These are phyloP conservation scores for Yamadazyma kanchanaburiensis DNA, from an alignment of 1,139 yeast species.

Conservation along the genomic window DNA sequence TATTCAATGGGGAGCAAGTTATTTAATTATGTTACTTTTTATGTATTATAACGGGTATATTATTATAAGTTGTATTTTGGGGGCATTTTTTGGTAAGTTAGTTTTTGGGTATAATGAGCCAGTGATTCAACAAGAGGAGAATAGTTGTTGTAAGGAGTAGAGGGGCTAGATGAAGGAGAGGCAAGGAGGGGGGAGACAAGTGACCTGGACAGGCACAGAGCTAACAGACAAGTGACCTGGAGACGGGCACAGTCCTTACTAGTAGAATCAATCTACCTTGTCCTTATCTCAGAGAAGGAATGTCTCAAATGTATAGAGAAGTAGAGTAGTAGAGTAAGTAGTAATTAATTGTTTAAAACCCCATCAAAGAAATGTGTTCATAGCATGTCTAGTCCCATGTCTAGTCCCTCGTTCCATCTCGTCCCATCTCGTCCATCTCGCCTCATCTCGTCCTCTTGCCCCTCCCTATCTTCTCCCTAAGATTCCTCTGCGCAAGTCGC, in stretches of 20 bases:
- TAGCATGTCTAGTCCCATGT: background rate
- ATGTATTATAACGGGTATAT: constrained; percentile 74
- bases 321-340: too few species aligned
- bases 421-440: background rate
- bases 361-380: too few species aligned
- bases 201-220: too few species aligned
- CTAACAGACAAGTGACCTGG: too few species aligned
- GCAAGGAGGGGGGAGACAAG: too few species aligned
- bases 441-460: background rate
- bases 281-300: too few species aligned
- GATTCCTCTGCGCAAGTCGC: constrained; percentile 1
- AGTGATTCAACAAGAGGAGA: constrained; percentile 20
- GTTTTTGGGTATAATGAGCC: constrained; percentile 46
- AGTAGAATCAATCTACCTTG: too few species aligned
- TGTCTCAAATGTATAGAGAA: too few species aligned
- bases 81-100: constrained; percentile 58
- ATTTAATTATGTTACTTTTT: constrained; percentile 64
- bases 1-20: constrained; percentile 60
- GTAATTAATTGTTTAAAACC: too few species aligned
- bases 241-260: too few species aligned
- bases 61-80: constrained; percentile 58
- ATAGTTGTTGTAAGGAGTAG: constrained; percentile 15
- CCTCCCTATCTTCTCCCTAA: background rate
- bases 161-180: too few species aligned
- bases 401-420: background rate